Conservation (phyloP, 768 basidiomycete species). For the Fomitopsis serialis region DNA sequence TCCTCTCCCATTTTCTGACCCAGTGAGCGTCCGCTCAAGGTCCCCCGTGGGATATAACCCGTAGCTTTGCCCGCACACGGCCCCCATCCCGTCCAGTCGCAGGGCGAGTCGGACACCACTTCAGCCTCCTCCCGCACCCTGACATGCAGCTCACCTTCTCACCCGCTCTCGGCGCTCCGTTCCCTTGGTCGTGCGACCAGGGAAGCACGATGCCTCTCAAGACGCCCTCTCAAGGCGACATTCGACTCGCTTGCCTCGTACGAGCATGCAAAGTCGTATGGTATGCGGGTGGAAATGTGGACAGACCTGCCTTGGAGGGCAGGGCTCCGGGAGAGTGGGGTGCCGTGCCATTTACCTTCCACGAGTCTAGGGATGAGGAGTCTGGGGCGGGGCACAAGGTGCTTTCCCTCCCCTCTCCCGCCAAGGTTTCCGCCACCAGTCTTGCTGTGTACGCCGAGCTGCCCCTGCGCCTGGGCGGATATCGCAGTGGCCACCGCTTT, state of each 20-base stretch:
- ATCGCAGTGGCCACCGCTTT: constrained; percentile 9
- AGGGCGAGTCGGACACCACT: no score
- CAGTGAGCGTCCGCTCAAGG: no score
- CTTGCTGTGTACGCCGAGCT: constrained; percentile 13
- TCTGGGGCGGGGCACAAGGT: neutral
- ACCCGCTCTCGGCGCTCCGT: constrained; percentile 18
- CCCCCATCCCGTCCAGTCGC: neutral
- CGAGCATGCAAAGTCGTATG: constrained; percentile 16
- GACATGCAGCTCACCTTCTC: constrained; percentile 16
- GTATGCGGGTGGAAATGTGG: constrained; percentile 24
- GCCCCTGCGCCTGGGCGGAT: constrained; percentile 7
- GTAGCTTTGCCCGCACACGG: neutral
- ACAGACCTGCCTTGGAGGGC: constrained; percentile 21
- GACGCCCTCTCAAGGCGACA: constrained; percentile 17
- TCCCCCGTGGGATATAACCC: neutral
- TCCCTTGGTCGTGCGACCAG: constrained; percentile 3
- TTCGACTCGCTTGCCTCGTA: constrained; percentile 16
- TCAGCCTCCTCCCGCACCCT: neutral
- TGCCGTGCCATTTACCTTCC: constrained; percentile 13
- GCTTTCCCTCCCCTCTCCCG: constrained; percentile 3
- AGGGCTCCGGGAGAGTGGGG: constrained; percentile 21
- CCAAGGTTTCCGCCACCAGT: constrained; percentile 1
- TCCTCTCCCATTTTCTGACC: no score
- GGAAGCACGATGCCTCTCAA: constrained; percentile 3
- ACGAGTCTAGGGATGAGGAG: neutral